Evolutionary conservation across 371 early-diverging fungal genomes (phyloP), one percentile per base, ranked within the genome.

Genomic region (Blakeslea trispora): DNA sequence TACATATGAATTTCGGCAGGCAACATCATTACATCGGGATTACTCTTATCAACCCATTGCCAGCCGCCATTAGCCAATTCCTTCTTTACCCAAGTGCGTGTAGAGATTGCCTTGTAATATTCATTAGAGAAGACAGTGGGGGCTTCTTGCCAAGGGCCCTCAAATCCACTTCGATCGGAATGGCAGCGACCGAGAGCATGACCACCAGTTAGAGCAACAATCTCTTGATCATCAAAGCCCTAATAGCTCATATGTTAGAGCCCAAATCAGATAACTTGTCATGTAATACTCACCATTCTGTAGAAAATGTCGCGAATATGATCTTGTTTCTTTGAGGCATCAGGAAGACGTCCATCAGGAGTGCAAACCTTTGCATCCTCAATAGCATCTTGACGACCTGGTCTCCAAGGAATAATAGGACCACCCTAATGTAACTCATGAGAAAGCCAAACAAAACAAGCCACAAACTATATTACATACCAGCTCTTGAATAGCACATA

Each of bases 101-200:
- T 73, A 41, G 91, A 67, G 17, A 95, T 78, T 50, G 82, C 87
- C 53, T 81, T 86, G 77, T 71, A 97, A 83, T 87, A 96, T 39
- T 85, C 86, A 75, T 96, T 96, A 57, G 91, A 86, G 81, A 97
- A 94, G 45, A 84, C 69, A 3, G 90, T 95, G 22, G 95, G 95
- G 5, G 89, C 84, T 64, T 88, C 83, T 53, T 89, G 90, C 97
- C 97, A 96, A 83, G 96, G 49, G 88, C 98, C 53, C 1, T 91
- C 89, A 61, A 81, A 96, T 15, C 98, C 98, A 57, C 87, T 86
- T 53, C 95, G 90, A 57, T 89, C 88, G 46, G 83, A 60, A 73
- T 97, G 98, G 81, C 96, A 96, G 56, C 96, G 85, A 18, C 98
- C 98, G n/a, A 97, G 71, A n/a, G 91, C 84, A 74, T 97, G 98